Evolutionary conservation across 1,284 basidiomycete genomes (phyloP).

Genomic region (Sanghuangporus sanghuang): DNA sequence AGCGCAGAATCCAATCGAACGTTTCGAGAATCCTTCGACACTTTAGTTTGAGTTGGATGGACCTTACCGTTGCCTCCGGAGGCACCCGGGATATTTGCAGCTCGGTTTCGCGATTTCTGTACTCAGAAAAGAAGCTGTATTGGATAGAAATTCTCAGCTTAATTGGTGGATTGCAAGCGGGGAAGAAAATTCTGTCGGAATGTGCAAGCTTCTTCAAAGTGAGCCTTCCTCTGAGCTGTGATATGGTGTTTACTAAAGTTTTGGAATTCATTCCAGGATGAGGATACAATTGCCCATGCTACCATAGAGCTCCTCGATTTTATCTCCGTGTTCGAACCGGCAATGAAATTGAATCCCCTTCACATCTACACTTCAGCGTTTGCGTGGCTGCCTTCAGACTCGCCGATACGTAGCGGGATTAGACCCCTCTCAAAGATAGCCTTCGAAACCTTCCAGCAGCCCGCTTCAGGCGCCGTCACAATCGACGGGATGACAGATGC

Average conservation of each 20-base stretch:
- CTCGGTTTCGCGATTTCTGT: neutral
- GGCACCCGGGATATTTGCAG: neutral
- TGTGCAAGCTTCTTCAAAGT: neutral
- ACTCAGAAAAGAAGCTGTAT: neutral
- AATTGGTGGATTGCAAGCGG: neutral
- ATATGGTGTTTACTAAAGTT: neutral
- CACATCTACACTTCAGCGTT: slow-evolving; percentile 6
- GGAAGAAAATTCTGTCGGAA: neutral
- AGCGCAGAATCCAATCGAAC: neutral
- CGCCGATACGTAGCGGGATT: neutral
- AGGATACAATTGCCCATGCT: neutral
- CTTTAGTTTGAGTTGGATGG: neutral
- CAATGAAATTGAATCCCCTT: neutral
- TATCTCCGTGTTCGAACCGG: neutral
- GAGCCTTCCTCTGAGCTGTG: neutral
- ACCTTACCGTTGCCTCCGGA: neutral
- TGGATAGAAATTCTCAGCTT: neutral
- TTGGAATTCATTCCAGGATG: neutral
- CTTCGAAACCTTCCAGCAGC: neutral
- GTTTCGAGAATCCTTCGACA: neutral
- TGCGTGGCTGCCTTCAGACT: neutral
- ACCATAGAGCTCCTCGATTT: neutral
- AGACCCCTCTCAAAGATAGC: neutral
- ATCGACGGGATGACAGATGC: neutral
- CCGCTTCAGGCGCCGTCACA: neutral